A percentile compares a stretch with the other conserved stretches of the same genome.
Conservation (phyloP, 768 basidiomycete species). For the Lentinula boryana region DNA sequence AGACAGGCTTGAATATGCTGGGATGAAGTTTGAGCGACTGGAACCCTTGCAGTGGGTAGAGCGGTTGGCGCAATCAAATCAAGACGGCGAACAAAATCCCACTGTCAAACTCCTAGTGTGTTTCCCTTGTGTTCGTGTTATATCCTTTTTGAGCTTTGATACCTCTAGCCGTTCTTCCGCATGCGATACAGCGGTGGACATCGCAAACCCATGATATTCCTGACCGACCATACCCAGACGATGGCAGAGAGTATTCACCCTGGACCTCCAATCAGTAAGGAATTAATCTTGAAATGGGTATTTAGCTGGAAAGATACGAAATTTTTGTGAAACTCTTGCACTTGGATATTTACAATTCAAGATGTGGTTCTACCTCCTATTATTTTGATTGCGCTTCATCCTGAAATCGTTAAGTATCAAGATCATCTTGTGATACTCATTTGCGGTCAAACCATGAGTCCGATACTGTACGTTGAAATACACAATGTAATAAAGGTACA, state of each 20-base stretch:
- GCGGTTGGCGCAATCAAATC: constrained; percentile 26
- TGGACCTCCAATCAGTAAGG: constrained; percentile 22
- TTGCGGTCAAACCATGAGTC: background rate
- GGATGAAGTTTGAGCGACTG: constrained; percentile 34
- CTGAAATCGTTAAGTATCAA: too few species aligned
- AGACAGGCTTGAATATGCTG: constrained; percentile 26
- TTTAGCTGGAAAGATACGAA: constrained; percentile 32
- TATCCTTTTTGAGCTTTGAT: background rate
- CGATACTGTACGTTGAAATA: background rate
- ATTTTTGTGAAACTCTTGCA: constrained; percentile 18
- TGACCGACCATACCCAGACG: constrained; percentile 22
- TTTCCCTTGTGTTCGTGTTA: background rate
- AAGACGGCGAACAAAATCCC: constrained; percentile 32
- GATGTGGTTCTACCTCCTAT: too few species aligned
- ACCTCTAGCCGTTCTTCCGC: constrained; percentile 27
- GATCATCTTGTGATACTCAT: too few species aligned
- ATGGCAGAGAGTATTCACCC: constrained; percentile 25
- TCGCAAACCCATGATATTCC: constrained; percentile 28
- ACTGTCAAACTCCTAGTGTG: constrained; percentile 35
- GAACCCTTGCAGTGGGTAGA: constrained; percentile 29
- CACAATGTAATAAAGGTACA: background rate
- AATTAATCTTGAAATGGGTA: constrained; percentile 35
- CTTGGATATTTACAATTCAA: too few species aligned
- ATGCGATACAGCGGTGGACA: constrained; percentile 16
- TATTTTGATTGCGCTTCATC: too few species aligned